Base-by-base conservation (phyloP, 2,329 filamentous ascomycete species). In the Phialophora verrucosa region DNA sequence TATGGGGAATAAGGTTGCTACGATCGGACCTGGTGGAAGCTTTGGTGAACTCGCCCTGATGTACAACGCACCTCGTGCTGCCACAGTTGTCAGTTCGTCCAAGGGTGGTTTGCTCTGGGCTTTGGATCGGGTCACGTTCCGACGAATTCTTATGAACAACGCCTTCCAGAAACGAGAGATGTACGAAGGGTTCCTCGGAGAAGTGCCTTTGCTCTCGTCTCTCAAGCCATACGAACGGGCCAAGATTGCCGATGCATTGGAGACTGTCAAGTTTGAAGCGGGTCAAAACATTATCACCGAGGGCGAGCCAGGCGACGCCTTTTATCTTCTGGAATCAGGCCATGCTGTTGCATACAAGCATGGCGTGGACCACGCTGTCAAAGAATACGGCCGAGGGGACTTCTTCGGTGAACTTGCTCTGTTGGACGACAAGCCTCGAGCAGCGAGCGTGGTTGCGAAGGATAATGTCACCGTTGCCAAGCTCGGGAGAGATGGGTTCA, bases 41-140 rank as follows among this genome's bases (percentile, higher is more conserved):
- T 99, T 99, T 78, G 95, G 95, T 73, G 95, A 99, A 81, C 85
- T 99, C 64, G 95, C 95, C 12, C 84, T 99, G 74, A 98, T 99
- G 95, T 98, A 99, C 83, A 97, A 98, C 75, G 93, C 95, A 25
- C 95, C 95, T 29, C 92, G 95, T 75, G 95, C 95, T 50, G 95
- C 95, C 3, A 98, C 95, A 0, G 92, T 99, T 67, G 87, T 96
- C 68, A 96, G 92, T 32, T 88, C 90, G 12, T 91, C 96, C 74
- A 78, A 89, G 2, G 82, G 86, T 38, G 93, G 91, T 75, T 93
- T 90, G 3, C 85, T 99, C 10, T 99, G 95, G 95, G 93, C 93
- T 23, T 84, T 99, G 59, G 95, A 99, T 77, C 92, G 95, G 61
- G 86, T 97, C 69, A 99, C 95, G 10, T 99, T 99, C 85, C 92